These are phyloP conservation scores for Hypseocharis bilobata DNA, from an alignment of 441 rosid genomes.

Conservation along the genomic window DNA sequence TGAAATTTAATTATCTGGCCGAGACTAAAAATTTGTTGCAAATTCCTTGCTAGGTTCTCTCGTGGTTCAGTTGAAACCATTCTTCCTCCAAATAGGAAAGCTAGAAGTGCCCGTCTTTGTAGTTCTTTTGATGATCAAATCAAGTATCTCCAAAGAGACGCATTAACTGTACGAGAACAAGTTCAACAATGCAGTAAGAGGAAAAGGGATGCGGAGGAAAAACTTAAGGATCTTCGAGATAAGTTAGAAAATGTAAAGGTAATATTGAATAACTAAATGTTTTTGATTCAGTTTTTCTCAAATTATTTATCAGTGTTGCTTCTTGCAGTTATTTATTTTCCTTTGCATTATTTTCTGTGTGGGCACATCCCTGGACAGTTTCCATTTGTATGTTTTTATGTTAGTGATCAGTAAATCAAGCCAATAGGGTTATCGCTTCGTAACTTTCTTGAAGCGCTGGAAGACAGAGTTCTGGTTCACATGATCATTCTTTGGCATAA, in stretches of 20 bases:
- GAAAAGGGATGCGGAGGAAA: conserved; percentile 50
- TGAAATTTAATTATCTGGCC: background rate
- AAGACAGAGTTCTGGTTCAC: too few species aligned
- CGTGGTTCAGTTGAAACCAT: conserved; percentile 83
- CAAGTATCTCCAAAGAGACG: conserved; percentile 47
- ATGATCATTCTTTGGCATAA: background rate
- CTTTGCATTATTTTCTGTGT: conserved; percentile 7
- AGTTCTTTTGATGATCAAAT: conserved; percentile 75
- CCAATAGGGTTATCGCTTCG: background rate
- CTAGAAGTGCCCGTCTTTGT: conserved; percentile 62
- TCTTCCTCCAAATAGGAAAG: conserved; percentile 51
- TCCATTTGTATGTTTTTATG: background rate
- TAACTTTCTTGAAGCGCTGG: background rate
- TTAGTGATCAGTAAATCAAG: background rate
- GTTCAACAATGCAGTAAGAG: conserved; percentile 43
- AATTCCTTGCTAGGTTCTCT: conserved; percentile 54
- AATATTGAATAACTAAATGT: conserved; percentile 12
- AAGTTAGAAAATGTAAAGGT: conserved; percentile 48
- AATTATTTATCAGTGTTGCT: background rate
- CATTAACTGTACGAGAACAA: conserved; percentile 31
- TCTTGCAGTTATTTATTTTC: background rate
- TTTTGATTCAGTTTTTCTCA: background rate
- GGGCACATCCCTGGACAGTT: background rate
- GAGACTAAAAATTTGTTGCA: background rate
- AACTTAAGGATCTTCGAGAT: conserved; percentile 38